Evolutionary conservation across 139 green algal genomes (phyloP).

Genomic region (Nannochloris sp.): DNA sequence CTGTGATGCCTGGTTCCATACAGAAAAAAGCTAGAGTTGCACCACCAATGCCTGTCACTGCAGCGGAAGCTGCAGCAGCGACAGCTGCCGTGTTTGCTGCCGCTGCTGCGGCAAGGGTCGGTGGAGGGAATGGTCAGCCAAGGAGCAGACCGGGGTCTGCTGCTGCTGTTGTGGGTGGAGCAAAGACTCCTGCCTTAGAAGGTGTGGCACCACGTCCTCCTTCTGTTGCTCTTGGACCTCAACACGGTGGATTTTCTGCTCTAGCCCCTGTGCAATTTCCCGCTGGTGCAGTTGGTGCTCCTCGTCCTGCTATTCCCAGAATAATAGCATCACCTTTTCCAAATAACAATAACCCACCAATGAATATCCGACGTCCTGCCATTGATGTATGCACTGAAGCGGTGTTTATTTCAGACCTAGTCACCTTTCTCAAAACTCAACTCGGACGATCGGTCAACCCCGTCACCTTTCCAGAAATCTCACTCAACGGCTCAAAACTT

Average conservation of each 20-base stretch:
- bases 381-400: no score
- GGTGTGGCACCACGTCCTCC: background rate
- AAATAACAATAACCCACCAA: no score
- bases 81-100: background rate
- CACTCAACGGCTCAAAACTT: conserved; percentile 59
- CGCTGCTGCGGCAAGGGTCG: background rate
- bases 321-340: no score
- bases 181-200: background rate
- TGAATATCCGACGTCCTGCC: no score
- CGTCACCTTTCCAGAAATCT: conserved; percentile 54
- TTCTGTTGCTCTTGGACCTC: background rate
- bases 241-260: no score
- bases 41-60: background rate
- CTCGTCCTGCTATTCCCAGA: background rate
- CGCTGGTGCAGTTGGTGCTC: background rate
- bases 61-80: background rate
- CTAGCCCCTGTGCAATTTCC: background rate
- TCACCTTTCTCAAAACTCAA: background rate
- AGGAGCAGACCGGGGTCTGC: background rate
- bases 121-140: no score
- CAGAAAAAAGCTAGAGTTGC: background rate
- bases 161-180: conserved; percentile 3
- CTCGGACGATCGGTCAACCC: conserved; percentile 16
- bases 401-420: background rate
- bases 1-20: background rate